Base-by-base conservation (phyloP, 805 yeast species). In the Yamadazyma endophytica region DNA sequence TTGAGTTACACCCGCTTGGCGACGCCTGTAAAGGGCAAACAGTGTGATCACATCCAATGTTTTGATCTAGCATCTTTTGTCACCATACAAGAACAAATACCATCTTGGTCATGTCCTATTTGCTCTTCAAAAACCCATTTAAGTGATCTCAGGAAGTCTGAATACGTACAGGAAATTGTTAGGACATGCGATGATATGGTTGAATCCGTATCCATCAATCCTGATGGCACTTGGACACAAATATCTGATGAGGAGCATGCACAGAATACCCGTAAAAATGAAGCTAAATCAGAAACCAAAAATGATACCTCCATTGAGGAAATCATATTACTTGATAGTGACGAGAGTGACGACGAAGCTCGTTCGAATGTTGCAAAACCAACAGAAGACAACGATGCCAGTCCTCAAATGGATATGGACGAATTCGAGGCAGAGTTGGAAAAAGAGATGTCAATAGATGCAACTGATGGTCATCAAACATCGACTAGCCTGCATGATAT, bases 21-120 rank as follows among this genome's bases (percentile, higher is more conserved):
- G 33, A 55, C 70, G 31, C 97, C 98, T 0, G 75, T 78, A 1
- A 74, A 86, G 42, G 77, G 95, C 1, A 58, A 68, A 1, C 63
- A 57, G 28, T 92, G 98, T 58, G 61, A 70, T 21, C 98, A 92
- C 56, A 59, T 87, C 11, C 90, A 84, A 47, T 89, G 97, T 51
- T 86, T 89, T 53, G 98, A 92, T 56, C 89, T 85, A 0, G 54
- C 68, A 21, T 75, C 84, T 26, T 92, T 74, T 49, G 45, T 92
- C 7, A 74, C 77, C 47, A 67, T 88, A 26, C 97, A 90, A 52
- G 66, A 68, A 33, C 90, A 82, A 50, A 75, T 83, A 0, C 82
- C 96, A 0, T 75, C 84, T 0, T 90, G 97, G 97, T 61, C 61
- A 31, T 92, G 98, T 50, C 96, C 97, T 0, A 69, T 86, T 3